Evolutionary conservation across 805 yeast genomes (phyloP).

Genomic region (Candida peoriensis): DNA sequence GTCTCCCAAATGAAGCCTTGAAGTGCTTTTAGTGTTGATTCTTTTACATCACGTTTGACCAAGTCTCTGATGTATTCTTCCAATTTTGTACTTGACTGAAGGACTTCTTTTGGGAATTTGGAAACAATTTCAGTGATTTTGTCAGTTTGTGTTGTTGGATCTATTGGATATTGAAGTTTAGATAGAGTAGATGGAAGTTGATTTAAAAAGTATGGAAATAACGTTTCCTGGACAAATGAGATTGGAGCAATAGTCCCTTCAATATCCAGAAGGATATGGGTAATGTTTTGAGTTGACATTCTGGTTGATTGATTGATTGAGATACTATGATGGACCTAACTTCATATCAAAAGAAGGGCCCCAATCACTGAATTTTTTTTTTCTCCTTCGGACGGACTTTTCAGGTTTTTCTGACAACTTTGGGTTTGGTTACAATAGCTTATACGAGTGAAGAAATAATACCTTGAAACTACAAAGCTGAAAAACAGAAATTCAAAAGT

Average conservation of each 20-base stretch:
- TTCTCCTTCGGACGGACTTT: no score
- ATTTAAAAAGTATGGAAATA: constrained; percentile 70
- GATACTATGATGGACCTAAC: no score
- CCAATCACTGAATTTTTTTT: no score
- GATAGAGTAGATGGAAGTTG: constrained; percentile 40
- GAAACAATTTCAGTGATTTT: constrained; percentile 18
- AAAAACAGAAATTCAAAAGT: no score
- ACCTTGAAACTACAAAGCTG: no score
- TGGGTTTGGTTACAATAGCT: no score
- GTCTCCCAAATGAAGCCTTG: constrained; percentile 81
- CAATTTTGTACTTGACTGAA: constrained; percentile 28
- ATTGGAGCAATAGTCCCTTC: constrained; percentile 96
- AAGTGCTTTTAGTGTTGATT: constrained; percentile 65
- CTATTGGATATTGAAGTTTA: constrained; percentile 22
- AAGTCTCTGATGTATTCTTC: constrained; percentile 46
- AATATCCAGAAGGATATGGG: constrained; percentile 58
- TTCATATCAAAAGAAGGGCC: no score
- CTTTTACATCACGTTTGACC: constrained; percentile 69
- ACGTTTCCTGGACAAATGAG: constrained; percentile 72
- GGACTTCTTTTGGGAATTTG: constrained; percentile 19
- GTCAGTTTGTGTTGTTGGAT: constrained; percentile 17
- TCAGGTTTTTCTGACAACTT: no score
- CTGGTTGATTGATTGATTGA: no score
- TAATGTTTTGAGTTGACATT: not conserved
- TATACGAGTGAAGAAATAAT: no score